Conservation (phyloP, 2,329 filamentous ascomycete species). For the Aureobasidium pullulans region DNA sequence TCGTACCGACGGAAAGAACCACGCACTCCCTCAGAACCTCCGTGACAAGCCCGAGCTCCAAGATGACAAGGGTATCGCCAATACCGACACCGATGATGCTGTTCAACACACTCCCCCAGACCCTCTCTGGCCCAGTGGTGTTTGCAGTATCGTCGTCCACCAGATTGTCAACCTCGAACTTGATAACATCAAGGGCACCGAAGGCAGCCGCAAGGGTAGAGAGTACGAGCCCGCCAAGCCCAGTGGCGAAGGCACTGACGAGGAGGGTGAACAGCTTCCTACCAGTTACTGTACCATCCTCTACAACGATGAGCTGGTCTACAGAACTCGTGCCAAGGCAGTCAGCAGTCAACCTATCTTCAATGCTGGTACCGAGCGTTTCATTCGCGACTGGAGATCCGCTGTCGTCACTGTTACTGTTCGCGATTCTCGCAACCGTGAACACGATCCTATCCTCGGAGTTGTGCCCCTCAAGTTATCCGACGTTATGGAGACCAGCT, state of each 20-base stretch:
- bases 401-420: conserved; percentile 80
- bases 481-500: conserved; percentile 79
- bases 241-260: conserved; percentile 79
- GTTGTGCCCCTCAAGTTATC: conserved; percentile 83
- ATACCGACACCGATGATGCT: conserved; percentile 69
- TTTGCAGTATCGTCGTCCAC: conserved; percentile 80
- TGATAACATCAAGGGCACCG: conserved; percentile 80
- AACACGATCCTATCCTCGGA: conserved; percentile 91
- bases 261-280: conserved; percentile 70
- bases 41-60: conserved; percentile 70
- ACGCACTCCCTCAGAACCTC: conserved; percentile 65
- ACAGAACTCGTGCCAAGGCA: conserved; percentile 91
- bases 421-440: conserved; percentile 77
- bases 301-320: conserved; percentile 78
- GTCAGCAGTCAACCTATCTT: conserved; percentile 93
- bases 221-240: conserved; percentile 85
- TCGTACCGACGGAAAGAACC: conserved; percentile 78
- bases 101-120: conserved; percentile 87
- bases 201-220: conserved; percentile 70
- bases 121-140: conserved; percentile 88
- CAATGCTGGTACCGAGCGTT: conserved; percentile 90
- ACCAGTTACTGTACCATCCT: conserved; percentile 92
- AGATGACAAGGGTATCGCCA: conserved; percentile 75
- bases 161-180: conserved; percentile 93
- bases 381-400: conserved; percentile 88